These are phyloP conservation scores for Nadsonia starkeyi-henricii DNA, from an alignment of 1,139 yeast species.

Conservation along the genomic window DNA sequence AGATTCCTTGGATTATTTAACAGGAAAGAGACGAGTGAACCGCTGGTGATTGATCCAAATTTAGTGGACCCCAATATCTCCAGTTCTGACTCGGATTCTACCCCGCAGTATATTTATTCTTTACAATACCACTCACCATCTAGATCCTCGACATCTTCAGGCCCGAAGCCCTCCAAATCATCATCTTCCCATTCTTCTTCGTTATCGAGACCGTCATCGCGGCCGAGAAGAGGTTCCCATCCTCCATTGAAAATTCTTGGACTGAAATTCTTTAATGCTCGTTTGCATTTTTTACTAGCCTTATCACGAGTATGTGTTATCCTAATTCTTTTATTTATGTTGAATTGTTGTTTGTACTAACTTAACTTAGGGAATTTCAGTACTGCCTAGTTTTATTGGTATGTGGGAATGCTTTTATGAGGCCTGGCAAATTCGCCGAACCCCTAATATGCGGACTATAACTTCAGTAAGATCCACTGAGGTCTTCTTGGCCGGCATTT, in stretches of 20 bases:
- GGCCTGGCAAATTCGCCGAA: conserved; percentile 21
- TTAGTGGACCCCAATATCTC: too few relatives aligned
- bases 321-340: neutral
- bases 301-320: conserved; percentile 17
- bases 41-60: too few relatives aligned
- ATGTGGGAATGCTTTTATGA: conserved; percentile 41
- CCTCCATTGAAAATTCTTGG: conserved; percentile 42
- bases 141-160: too few relatives aligned
- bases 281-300: conserved; percentile 54
- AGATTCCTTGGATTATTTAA: too few relatives aligned
- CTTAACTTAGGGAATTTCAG: conserved; percentile 43
- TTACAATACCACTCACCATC: too few relatives aligned
- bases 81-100: too few relatives aligned
- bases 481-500: conserved; percentile 25
- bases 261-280: conserved; percentile 52
- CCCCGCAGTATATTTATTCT: too few relatives aligned
- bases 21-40: too few relatives aligned
- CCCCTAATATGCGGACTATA: conserved; percentile 17
- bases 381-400: conserved; percentile 49
- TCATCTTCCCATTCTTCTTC: neutral
- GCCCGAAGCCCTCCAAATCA: neutral
- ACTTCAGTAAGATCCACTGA: conserved; percentile 25
- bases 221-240: neutral
- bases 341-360: too few relatives aligned
- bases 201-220: neutral